Percentiles rank a stretch among this genome's conserved stretches.
phyloP scores from a whole-genome alignment of 2,329 filamentous ascomycete genomes.

The Aspergillus neoniger region DNA sequence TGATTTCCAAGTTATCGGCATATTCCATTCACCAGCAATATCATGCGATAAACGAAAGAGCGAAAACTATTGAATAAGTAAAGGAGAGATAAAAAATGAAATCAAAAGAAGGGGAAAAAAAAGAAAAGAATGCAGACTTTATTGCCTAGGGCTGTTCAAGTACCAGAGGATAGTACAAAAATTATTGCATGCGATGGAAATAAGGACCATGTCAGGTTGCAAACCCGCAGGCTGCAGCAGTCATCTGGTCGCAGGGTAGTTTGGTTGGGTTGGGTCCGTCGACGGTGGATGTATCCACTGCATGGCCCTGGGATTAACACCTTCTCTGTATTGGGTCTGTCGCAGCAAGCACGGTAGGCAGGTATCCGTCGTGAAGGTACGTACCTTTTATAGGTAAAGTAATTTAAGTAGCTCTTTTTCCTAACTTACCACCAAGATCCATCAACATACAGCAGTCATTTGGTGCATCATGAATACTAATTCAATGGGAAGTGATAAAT shows the following conservation, averaged over 20 bases:
- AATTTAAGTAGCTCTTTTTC: too few relatives aligned
- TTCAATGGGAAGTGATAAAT: too few relatives aligned
- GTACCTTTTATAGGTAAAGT: not conserved
- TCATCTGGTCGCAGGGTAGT: conserved; percentile 19
- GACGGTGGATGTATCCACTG: conserved; percentile 1
- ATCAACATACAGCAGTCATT: too few relatives aligned
- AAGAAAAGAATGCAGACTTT: not conserved
- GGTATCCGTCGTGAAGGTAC: not conserved
- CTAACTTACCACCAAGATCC: too few relatives aligned
- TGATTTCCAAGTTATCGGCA: not conserved
- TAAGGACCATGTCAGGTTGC: conserved; percentile 26
- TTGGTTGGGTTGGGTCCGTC: conserved; percentile 12
- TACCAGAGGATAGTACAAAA: not conserved
- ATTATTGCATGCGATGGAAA: conserved; percentile 20
- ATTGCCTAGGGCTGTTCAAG: not conserved
- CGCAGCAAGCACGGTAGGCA: not conserved
- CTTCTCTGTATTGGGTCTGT: not conserved
- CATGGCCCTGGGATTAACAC: not conserved
- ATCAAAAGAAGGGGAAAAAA: not conserved
- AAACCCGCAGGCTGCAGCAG: conserved; percentile 24
- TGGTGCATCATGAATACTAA: too few relatives aligned
- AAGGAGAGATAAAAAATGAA: not conserved
- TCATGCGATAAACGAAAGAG: not conserved
- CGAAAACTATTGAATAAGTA: too few relatives aligned
- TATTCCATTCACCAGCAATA: not conserved